Evolutionary conservation across 805 yeast species (phyloP).

Genomic region (Lipomyces sp.): DNA sequence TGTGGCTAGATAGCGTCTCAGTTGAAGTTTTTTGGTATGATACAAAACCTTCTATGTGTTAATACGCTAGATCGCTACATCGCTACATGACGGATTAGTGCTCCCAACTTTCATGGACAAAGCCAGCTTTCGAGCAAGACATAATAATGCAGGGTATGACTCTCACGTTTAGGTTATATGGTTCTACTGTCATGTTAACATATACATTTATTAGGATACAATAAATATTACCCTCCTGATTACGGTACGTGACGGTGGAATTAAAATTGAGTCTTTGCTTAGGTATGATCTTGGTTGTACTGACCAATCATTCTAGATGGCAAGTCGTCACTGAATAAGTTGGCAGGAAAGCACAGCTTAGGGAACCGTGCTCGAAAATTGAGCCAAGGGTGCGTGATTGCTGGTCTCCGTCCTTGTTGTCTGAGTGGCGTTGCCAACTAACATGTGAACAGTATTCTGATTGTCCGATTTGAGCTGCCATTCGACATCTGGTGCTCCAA

Average conservation of each 20-base stretch:
- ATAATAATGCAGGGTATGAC: too few relatives aligned
- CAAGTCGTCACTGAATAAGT: slow-evolving; percentile 32
- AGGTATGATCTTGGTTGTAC: background rate
- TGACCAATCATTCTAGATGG: slow-evolving; percentile 31
- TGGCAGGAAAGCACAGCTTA: slow-evolving; percentile 34
- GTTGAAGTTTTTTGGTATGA: too few relatives aligned
- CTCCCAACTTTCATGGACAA: too few relatives aligned
- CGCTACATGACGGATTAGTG: too few relatives aligned
- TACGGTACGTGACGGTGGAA: slow-evolving; percentile 33
- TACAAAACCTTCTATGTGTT: too few relatives aligned
- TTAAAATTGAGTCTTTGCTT: background rate
- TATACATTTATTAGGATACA: too few relatives aligned
- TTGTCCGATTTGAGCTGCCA: slow-evolving; percentile 38
- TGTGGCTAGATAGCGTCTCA: too few relatives aligned
- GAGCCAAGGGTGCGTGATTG: slow-evolving; percentile 25
- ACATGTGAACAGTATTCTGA: slow-evolving; percentile 15
- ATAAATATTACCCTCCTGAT: slow-evolving; percentile 39
- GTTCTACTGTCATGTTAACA: too few relatives aligned
- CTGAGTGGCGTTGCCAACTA: background rate
- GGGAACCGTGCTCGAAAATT: slow-evolving; percentile 34
- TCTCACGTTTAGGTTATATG: too few relatives aligned
- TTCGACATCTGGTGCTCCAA: slow-evolving; percentile 32
- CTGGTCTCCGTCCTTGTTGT: background rate
- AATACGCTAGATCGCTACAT: too few relatives aligned
- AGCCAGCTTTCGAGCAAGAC: too few relatives aligned